Conservation (phyloP, 306 rosid species). For the Sophora flavescens region DNA sequence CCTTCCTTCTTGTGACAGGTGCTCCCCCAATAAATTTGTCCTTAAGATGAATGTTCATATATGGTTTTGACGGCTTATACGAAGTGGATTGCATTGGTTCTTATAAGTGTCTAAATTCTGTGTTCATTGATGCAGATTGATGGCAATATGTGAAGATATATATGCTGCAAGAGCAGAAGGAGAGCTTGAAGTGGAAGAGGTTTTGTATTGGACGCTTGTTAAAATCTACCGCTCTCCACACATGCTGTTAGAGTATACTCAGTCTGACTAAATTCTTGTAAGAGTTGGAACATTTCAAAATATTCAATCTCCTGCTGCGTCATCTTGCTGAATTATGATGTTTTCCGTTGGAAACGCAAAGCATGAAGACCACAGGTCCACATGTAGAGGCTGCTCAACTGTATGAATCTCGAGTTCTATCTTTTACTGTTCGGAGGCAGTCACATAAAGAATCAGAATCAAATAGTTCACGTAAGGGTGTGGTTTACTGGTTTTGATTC, state of each 20-base stretch:
- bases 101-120: constrained; percentile 20
- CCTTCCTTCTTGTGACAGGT: constrained; percentile 97
- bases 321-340: constrained; percentile 26
- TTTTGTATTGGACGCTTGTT: constrained; percentile 89
- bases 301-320: not conserved
- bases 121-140: constrained; percentile 62
- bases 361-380: constrained; percentile 28
- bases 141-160: constrained; percentile 92
- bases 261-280: constrained; percentile 56
- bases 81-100: constrained; percentile 26
- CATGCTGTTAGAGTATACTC: constrained; percentile 93
- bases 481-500: constrained; percentile 37
- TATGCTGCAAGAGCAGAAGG: constrained; percentile 96
- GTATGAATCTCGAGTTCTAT: constrained; percentile 26
- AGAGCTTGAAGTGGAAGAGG: constrained; percentile 92
- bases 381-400: constrained; percentile 30
- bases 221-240: constrained; percentile 93
- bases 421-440: constrained; percentile 8
- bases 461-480: constrained; percentile 8
- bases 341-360: constrained; percentile 23
- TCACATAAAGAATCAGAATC: constrained; percentile 14
- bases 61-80: constrained; percentile 25
- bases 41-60: constrained; percentile 2
- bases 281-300: not conserved
- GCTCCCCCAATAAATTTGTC: constrained; percentile 31